Base-by-base conservation (phyloP, 2,329 filamentous ascomycete species). In the Bipolaris victoriae region DNA sequence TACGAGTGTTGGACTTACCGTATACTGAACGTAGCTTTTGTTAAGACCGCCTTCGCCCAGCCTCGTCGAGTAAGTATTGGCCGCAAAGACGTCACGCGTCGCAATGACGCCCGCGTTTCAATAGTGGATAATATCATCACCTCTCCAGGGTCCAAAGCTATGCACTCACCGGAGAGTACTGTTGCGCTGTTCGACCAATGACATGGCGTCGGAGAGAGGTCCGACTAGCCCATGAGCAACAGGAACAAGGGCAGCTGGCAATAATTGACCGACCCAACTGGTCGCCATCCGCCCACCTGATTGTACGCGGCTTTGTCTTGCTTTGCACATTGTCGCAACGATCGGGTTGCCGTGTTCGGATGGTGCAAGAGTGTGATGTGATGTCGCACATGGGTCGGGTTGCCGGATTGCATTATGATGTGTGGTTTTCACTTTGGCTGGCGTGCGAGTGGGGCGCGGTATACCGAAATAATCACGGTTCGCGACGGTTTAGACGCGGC, bases 131-230 rank as follows among this genome's bases (percentile, higher is more conserved):
- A 37, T 41, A 26, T 33, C 37, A 41, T 33, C 36, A 33, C 39
- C 7, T 45, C 18, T 45, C n/a, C 48, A 50, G 48, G 48, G 48
- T 50, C 48, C 37, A 50, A 43, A 50, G n/a, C 37, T 43, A 20
- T 22, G 18, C 29, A 24, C 37, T 50, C n/a, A 50, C 48, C 48
- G 48, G 48, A 43, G 31, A 15, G 16, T 37, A 43, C 37, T 41
- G 16, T n/a, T 24, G 45, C 31, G 33, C 33, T 18, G 16, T 22
- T 20, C 31, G 37, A 33, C 45, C 20, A 37, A 37, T 24, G 20
- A 26, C 1, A n/a, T 35, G 29, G 48, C 13, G 24, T 18, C 48
- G 48, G 48, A 26, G 37, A 40, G 18, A 50, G 29, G 26, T n/a
- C 37, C 22, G 29, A 33, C 48, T 7, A 50, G 37, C 37, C 10